Base-by-base conservation (phyloP, 2,329 filamentous ascomycete genomes). In the Aureobasidium sp. region DNA sequence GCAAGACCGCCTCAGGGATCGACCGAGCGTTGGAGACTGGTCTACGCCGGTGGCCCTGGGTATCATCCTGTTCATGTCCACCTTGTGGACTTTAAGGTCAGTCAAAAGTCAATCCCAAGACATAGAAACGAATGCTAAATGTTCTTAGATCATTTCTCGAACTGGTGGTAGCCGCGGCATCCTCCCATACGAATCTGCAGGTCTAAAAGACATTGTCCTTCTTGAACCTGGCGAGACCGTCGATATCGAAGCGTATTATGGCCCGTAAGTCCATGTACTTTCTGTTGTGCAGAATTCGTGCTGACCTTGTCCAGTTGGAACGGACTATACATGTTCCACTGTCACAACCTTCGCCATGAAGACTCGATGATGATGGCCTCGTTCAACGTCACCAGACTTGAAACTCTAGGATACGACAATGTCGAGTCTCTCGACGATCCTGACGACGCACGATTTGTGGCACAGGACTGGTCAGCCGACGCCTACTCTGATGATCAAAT, bases 171-270 rank as follows among this genome's bases (percentile, higher is more conserved):
- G 75, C 29, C 73, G 76, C 3, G 68, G 67, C 11, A 77, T 84
- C 5, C 67, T 76, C 63, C 76, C 80, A 0, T 85, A 85, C 66
- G 83, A 86, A 70, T 72, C 74, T 1, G 78, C 76, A 0, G 82
- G 80, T 0, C 76, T 84, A 25, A 85, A 86, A 70, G 83, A 86
- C 65, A 80, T 84, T 2, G 81, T 84, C 2, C 81, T 82, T 75
- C 75, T 86, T 1, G 80, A 77, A 11, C 72, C 71, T 1, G 77
- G 78, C n/a, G 82, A 85, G 71, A 77, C 73, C 1, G 79, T 82
- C 12, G 73, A 75, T 5, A 79, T 83, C 0, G 74, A 81, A 47
- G 81, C 81, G 1, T 74, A 78, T 66, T 83, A 79, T 66, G 76
- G 77, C 3, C 81, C 81, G 55, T 59, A 39, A 59, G 55, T 48